Evolutionary conservation across 306 rosid species (phyloP).

Genomic region (Prunus armeniaca): DNA sequence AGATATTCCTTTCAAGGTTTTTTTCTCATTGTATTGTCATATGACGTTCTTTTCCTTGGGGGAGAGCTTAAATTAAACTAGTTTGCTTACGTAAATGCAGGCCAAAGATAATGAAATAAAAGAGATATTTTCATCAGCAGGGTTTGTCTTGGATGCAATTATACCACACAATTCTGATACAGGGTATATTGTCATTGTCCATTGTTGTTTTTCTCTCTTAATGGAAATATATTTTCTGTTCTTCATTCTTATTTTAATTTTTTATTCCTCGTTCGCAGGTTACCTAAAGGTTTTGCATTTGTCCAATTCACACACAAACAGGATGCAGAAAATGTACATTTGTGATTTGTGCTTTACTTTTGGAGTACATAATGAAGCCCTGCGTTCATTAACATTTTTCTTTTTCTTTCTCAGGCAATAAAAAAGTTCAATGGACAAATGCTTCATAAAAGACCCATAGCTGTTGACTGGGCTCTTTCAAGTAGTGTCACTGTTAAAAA

Average conservation of each 20-base stretch:
- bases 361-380: conserved; percentile 6
- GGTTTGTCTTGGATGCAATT: conserved; percentile 84
- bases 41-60: conserved; percentile 7
- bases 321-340: conserved; percentile 77
- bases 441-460: conserved; percentile 70
- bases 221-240: conserved; percentile 3
- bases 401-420: conserved; percentile 61
- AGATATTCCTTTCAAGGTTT: conserved; percentile 94
- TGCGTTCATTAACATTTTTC: conserved; percentile 17
- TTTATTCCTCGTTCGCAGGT: conserved; percentile 51
- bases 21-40: conserved; percentile 11
- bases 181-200: conserved; percentile 44
- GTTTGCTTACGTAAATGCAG: conserved; percentile 48
- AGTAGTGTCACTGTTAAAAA: conserved; percentile 33
- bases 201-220: not conserved
- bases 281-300: conserved; percentile 90
- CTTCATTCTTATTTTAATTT: not conserved
- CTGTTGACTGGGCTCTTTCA: conserved; percentile 95
- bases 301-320: conserved; percentile 82
- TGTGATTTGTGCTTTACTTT: conserved; percentile 16
- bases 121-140: conserved; percentile 63
- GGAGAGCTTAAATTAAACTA: conserved; percentile 25
- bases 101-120: conserved; percentile 61
- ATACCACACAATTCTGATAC: conserved; percentile 69
- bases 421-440: conserved; percentile 67